These are phyloP conservation scores for Cladochytrium replicatum DNA, from an alignment of 192 early-diverging fungal species.

Conservation along the genomic window DNA sequence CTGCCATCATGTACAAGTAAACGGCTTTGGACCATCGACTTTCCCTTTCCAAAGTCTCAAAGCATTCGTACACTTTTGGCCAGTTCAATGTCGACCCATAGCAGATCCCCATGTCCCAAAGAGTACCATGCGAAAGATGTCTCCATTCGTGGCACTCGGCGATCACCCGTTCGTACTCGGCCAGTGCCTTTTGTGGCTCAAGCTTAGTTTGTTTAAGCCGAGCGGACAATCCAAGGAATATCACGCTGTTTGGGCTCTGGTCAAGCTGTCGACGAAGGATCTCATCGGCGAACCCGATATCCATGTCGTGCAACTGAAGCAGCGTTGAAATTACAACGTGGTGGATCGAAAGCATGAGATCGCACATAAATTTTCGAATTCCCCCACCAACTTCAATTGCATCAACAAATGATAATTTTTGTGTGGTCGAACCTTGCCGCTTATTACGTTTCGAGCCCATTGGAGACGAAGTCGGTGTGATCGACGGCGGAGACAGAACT, in stretches of 20 bases:
- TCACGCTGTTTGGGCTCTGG: constrained; percentile 54
- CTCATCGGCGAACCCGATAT: constrained; percentile 50
- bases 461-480: too few relatives aligned
- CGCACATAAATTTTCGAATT: constrained; percentile 68
- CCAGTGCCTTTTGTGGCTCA: constrained; percentile 48
- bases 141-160: constrained; percentile 55
- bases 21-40: constrained; percentile 79
- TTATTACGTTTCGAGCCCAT: too few relatives aligned
- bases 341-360: constrained; percentile 60
- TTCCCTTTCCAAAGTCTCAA: constrained; percentile 57
- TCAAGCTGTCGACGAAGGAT: constrained; percentile 45
- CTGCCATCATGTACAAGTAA: constrained; percentile 64
- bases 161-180: constrained; percentile 45
- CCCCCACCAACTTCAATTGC: constrained; percentile 23
- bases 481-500: background rate
- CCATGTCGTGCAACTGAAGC: constrained; percentile 57
- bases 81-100: constrained; percentile 54
- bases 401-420: background rate
- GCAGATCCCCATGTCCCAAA: constrained; percentile 69
- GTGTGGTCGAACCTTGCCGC: background rate
- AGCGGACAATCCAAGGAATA: constrained; percentile 65
- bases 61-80: constrained; percentile 46
- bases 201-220: constrained; percentile 49
- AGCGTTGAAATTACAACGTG: constrained; percentile 64
- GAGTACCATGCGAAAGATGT: constrained; percentile 68